These are phyloP conservation scores for Mortierella claussenii DNA, from an alignment of 192 early-diverging fungal genomes.

Conservation along the genomic window DNA sequence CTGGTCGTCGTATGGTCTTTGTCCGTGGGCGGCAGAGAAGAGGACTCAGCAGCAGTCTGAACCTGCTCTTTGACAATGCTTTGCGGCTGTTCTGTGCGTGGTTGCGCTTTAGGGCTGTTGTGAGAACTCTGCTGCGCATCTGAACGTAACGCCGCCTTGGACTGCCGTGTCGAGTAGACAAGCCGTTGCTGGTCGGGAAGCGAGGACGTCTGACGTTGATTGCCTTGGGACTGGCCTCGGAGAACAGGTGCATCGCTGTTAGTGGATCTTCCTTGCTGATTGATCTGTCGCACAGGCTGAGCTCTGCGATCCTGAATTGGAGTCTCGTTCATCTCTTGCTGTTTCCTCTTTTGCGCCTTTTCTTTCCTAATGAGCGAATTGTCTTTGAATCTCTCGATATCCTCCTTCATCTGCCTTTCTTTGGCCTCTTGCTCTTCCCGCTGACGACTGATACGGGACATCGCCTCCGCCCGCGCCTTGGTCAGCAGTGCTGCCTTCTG, in stretches of 20 bases:
- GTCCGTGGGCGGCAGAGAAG: not conserved
- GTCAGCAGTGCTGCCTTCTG: slow-evolving; percentile 20
- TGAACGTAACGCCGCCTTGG: slow-evolving; percentile 12
- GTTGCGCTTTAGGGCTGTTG: slow-evolving; percentile 9
- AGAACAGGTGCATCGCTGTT: slow-evolving; percentile 7
- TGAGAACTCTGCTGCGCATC: slow-evolving; percentile 18
- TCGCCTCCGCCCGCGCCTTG: slow-evolving; percentile 11
- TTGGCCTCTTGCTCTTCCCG: slow-evolving; percentile 13
- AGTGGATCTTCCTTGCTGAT: slow-evolving; percentile 24
- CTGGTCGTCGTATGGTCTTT: not conserved
- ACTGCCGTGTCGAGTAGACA: slow-evolving; percentile 22
- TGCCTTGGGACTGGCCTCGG: slow-evolving; percentile 15
- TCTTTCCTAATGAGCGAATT: slow-evolving; percentile 20
- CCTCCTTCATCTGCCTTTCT: slow-evolving; percentile 15
- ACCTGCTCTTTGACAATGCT: slow-evolving; percentile 7
- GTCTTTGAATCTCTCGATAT: slow-evolving; percentile 35
- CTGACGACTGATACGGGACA: slow-evolving; percentile 8
- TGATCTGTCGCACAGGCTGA: slow-evolving; percentile 40
- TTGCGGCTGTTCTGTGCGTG: slow-evolving; percentile 5
- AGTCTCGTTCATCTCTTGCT: slow-evolving; percentile 25
- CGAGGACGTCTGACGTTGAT: slow-evolving; percentile 16
- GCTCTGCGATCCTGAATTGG: slow-evolving; percentile 40
- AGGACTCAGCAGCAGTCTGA: not conserved
- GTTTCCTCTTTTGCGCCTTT: slow-evolving; percentile 19
- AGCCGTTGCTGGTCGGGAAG: slow-evolving; percentile 32